Evolutionary conservation across 208 protist species (phyloP), one percentile per base, ranked within the genome.

Genomic region (Porcisia hertigi): DNA sequence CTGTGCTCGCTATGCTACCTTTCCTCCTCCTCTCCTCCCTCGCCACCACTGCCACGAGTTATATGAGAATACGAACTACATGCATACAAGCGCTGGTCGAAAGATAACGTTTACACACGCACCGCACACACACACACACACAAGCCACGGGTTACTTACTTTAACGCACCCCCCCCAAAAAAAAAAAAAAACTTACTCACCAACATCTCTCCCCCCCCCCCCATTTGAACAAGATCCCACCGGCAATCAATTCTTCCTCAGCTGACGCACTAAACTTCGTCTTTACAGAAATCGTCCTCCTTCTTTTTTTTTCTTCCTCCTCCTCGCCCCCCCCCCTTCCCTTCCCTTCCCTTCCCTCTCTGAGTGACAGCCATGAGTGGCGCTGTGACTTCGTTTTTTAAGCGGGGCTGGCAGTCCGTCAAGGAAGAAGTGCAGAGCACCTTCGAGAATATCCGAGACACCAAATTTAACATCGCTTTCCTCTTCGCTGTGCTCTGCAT

Each of bases 401-500:
- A 66, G 30, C 53, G 60, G 57, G 43, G 73, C 23, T 73, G 70
- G 63, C 7, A 75, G 47, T 73, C 85, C 73, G 23, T 80, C 45
- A 84, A 83, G 73, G 66, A 76, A 49, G 81, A 88, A 67, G 25
- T 83, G 53, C 45, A 55, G 30, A 54, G 57, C 57, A 84, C 77
- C 11, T 81, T 73, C 73, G 60, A 92, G 36, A 80, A 71, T 45
- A 72, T 96, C 52, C 82, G 87, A 39, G 49, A 79, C 47, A 72
- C 76, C 5, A 72, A 79, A 54, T 76, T 69, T 49, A 86, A 76
- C 49, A 7, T 81, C 20, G 75, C 80, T 2, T 71, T 94, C 62
- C 49, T 87, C n/a, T 87, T 96, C 53, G 89, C 89, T 64, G 85
- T 96, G 65, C 70, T 92, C 59, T 94, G 88, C 58, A 86, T 93